Conservation (phyloP, 345 rosid genomes). For the Salix exigua region DNA sequence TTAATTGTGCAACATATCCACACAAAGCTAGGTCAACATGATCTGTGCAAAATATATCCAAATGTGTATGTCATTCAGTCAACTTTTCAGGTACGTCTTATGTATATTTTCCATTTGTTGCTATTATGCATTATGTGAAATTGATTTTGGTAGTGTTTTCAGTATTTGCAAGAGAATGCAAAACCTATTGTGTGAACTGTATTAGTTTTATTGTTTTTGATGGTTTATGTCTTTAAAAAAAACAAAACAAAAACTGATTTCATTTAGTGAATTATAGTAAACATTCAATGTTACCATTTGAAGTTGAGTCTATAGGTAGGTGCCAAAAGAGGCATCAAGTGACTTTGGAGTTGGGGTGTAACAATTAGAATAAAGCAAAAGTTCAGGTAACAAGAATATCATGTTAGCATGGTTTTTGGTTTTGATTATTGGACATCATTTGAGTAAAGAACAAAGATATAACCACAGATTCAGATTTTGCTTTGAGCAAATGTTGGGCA, state of each 20-base stretch:
- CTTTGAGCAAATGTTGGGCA: neutral
- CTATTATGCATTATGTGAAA: neutral
- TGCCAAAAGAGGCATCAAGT: neutral
- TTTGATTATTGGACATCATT: neutral
- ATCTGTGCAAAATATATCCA: conserved; percentile 86
- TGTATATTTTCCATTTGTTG: neutral
- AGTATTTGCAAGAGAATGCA: neutral
- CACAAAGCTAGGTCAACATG: conserved; percentile 94
- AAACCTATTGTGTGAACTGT: neutral
- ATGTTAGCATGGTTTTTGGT: neutral
- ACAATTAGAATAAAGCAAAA: neutral
- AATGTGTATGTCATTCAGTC: conserved; percentile 75
- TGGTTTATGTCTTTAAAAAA: neutral
- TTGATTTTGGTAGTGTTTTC: neutral
- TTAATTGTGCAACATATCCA: conserved; percentile 90
- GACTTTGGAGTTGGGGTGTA: neutral
- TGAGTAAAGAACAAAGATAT: neutral
- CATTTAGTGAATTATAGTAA: neutral
- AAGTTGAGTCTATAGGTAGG: neutral
- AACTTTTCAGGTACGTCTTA: conserved; percentile 75
- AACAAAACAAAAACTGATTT: neutral
- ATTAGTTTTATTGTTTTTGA: neutral
- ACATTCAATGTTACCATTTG: neutral
- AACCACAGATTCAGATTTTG: neutral
- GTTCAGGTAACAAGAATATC: neutral